These are phyloP conservation scores for Coffea eugenioides DNA, from an alignment of 257 asterid species.

Conservation along the genomic window DNA sequence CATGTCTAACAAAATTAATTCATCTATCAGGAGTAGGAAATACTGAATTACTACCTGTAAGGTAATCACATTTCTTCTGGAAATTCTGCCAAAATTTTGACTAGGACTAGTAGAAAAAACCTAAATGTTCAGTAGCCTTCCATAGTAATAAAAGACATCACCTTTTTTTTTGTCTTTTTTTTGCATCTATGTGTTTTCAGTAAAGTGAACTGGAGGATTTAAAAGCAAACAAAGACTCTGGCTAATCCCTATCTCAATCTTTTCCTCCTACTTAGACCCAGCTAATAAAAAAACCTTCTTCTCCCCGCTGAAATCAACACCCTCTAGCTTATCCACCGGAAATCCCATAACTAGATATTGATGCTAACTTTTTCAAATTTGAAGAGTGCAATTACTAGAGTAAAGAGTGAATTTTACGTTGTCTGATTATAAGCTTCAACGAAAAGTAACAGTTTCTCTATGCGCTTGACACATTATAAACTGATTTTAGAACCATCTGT, in stretches of 20 bases:
- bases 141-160: not conserved
- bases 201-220: not conserved
- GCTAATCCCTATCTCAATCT: not conserved
- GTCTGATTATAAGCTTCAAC: not conserved
- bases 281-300: not conserved
- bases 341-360: not conserved
- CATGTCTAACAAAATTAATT: not conserved
- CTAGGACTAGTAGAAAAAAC: not conserved
- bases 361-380: not conserved
- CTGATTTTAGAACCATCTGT: not conserved
- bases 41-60: too few relatives aligned
- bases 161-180: not conserved
- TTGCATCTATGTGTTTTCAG: not conserved
- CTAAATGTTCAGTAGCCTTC: not conserved
- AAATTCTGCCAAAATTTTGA: not conserved
- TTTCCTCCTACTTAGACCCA: conserved; percentile 5
- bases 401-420: too few relatives aligned
- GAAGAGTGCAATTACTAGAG: not conserved
- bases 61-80: too few relatives aligned
- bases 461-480: not conserved
- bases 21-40: not conserved
- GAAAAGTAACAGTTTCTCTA: not conserved
- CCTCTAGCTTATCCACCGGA: not conserved
- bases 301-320: not conserved
- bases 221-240: not conserved